Conservation (phyloP, 352 stramenopile genomes). For the Globisporangium apiculatum region DNA sequence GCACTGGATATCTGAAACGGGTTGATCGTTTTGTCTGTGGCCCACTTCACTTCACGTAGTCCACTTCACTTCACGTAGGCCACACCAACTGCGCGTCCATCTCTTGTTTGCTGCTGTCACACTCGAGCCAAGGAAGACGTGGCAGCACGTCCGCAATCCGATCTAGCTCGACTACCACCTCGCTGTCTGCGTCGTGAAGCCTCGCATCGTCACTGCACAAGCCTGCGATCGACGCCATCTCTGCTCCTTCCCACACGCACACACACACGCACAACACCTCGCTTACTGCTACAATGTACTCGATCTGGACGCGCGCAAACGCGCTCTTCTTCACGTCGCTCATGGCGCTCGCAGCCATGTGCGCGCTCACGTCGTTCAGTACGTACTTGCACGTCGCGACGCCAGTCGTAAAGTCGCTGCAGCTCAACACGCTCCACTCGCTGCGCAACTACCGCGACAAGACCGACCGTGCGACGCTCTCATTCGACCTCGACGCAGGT, state of each 20-base stretch:
- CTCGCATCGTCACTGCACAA: no score
- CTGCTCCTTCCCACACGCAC: neutral
- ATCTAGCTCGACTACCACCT: neutral
- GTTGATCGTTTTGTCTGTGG: no score
- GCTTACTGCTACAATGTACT: slow-evolving; percentile 53
- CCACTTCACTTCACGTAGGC: neutral
- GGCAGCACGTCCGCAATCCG: neutral
- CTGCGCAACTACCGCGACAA: slow-evolving; percentile 79
- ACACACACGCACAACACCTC: neutral
- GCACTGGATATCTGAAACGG: no score
- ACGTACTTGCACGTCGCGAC: slow-evolving; percentile 57
- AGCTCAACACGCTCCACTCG: slow-evolving; percentile 66
- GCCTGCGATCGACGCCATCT: neutral
- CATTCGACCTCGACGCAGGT: slow-evolving; percentile 79
- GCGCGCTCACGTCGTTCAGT: slow-evolving; percentile 60
- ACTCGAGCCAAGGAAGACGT: neutral
- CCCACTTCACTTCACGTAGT: neutral
- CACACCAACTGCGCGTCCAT: neutral
- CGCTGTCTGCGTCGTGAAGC: neutral
- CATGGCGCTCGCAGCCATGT: slow-evolving; percentile 67
- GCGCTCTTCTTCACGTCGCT: slow-evolving; percentile 79
- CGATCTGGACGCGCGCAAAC: slow-evolving; percentile 81
- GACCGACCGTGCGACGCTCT: slow-evolving; percentile 71
- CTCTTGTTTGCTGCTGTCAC: neutral
- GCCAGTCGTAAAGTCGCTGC: slow-evolving; percentile 52